Evolutionary conservation across 208 protist species (phyloP), one percentile per base, ranked within the genome.

Genomic region (Tetramitus jugosus): DNA sequence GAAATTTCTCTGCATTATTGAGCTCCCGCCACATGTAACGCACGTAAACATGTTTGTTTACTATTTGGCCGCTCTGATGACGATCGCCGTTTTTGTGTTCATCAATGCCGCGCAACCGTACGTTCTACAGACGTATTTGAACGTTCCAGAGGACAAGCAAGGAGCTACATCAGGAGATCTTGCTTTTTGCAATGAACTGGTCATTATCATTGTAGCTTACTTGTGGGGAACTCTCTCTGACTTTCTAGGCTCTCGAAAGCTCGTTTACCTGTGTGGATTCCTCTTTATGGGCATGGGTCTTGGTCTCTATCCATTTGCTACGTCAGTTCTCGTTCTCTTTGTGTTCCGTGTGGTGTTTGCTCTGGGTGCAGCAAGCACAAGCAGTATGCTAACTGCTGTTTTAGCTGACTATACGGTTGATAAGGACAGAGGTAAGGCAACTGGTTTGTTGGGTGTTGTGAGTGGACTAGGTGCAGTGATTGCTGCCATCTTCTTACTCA

Each of bases 211-310:
- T 23, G 31, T 75, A n/a, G 20, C n/a, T 2, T 6, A 7, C 0
- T 20, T 49, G 26, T 75, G 68, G 68, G 68, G 68, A 56, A 26
- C 40, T 23, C 33, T 75, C 7, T 40, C 68, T 7, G 68, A 75
- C 31, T 20, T 35, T 13, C n/a, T 60, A 4, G 35, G 26, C 52
- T n/a, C 31, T 26, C 52, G 68, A 75, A 60, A 35, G 10, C 60
- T 52, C 26, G 45, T 75, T 23, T 75, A 75, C n/a, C 37, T 40
- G 7, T 26, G 35, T 60, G 40, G 43, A 10, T 52, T 60, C 26
- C 29, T 75, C 7, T 75, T 75, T 20, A 75, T 75, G 68, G 68
- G n/a, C 17, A 10, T 60, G 35, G 68, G 68, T 35, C n/a, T 75
- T 0, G 14, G 23, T 14, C n/a, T 75, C 0, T 60, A 52, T 56